Conservation (phyloP, 768 basidiomycete species). For the Kwoniella sp. region DNA sequence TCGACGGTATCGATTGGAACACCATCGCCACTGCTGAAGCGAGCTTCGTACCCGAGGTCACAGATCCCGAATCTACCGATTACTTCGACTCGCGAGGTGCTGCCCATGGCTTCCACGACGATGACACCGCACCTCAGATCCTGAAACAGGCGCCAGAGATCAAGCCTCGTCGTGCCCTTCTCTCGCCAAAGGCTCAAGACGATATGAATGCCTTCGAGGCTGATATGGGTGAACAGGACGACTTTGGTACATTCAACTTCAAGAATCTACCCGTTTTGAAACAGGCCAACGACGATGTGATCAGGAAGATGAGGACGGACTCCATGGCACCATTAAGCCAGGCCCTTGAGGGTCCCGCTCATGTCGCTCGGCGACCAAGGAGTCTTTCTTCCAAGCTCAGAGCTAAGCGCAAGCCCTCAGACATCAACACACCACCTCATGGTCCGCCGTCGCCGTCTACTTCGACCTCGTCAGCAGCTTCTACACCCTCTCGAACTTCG, state of each 20-base stretch:
- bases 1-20: slow-evolving; percentile 89
- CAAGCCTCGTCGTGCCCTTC: slow-evolving; percentile 23
- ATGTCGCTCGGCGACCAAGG: slow-evolving; percentile 62
- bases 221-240: slow-evolving; percentile 60
- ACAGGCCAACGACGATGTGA: slow-evolving; percentile 97
- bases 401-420: slow-evolving; percentile 29
- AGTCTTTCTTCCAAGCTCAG: slow-evolving; percentile 67
- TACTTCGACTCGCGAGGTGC: slow-evolving; percentile 98
- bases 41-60: slow-evolving; percentile 90
- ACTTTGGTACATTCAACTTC: slow-evolving; percentile 97
- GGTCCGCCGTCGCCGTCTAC: slow-evolving; percentile 89
- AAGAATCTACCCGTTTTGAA: slow-evolving; percentile 95
- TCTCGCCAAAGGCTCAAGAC: slow-evolving; percentile 42
- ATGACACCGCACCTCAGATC: slow-evolving; percentile 71
- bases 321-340: slow-evolving; percentile 78
- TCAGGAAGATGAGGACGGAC: slow-evolving; percentile 90
- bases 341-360: slow-evolving; percentile 57
- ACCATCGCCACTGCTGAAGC: slow-evolving; percentile 84
- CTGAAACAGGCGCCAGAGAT: slow-evolving; percentile 36
- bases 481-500: slow-evolving; percentile 79
- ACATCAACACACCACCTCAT: slow-evolving; percentile 19
- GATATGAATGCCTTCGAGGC: slow-evolving; percentile 39
- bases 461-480: slow-evolving; percentile 86
- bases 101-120: slow-evolving; percentile 86
- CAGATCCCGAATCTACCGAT: slow-evolving; percentile 98